Percentiles rank a stretch among this genome's conserved stretches.
Evolutionary conservation across 176 grass and related monocot species (phyloP).

Genomic region (Echinochloa phyllopogon): DNA sequence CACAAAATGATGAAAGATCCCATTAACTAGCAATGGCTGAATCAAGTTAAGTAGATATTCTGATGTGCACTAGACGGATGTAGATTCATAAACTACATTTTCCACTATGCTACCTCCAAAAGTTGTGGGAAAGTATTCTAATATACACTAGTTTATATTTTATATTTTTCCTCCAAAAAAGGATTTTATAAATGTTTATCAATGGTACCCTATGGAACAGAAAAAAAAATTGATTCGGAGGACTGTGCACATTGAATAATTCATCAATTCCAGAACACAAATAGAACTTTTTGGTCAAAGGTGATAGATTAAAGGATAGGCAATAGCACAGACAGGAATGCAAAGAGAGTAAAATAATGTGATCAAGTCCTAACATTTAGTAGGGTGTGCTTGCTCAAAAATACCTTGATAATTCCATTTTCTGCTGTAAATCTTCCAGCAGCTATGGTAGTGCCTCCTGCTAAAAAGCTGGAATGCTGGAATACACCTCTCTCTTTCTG

Average conservation of each 20-base stretch:
- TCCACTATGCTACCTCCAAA: neutral
- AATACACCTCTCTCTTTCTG: slow-evolving; percentile 93
- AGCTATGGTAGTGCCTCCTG: slow-evolving; percentile 84
- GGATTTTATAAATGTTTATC: neutral
- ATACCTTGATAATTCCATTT: slow-evolving; percentile 81
- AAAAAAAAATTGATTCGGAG: slow-evolving; percentile 2
- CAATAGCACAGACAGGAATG: neutral
- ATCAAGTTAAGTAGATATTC: neutral
- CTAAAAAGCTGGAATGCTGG: slow-evolving; percentile 97
- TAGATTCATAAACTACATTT: neutral
- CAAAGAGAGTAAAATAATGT: slow-evolving; percentile 12
- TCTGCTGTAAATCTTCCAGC: slow-evolving; percentile 82
- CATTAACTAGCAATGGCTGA: neutral
- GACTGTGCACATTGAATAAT: neutral
- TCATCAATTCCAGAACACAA: neutral
- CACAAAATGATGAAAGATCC: neutral
- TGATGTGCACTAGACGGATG: neutral
- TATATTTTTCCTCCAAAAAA: neutral
- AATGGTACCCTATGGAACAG: neutral
- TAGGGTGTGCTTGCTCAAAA: slow-evolving; percentile 4
- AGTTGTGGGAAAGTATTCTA: neutral
- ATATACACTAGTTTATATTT: neutral
- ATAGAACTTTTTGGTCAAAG: neutral
- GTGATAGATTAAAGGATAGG: neutral
- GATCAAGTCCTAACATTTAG: neutral